These are phyloP conservation scores for Pezicula neosporulosa DNA, from an alignment of 2,329 filamentous ascomycete species.

Conservation along the genomic window DNA sequence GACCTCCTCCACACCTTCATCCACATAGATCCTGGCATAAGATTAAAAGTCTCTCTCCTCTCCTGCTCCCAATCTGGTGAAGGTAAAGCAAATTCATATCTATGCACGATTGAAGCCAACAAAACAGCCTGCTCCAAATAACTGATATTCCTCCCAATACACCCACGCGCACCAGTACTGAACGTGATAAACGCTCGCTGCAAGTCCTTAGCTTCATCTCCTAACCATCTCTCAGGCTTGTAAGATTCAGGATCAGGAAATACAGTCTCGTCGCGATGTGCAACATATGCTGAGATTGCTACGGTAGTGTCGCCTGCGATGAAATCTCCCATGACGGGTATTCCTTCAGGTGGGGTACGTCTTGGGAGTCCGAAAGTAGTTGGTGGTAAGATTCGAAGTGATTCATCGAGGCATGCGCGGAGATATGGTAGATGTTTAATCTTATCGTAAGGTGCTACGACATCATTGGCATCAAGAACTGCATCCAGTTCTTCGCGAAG, in stretches of 20 bases:
- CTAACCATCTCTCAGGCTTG: constrained; percentile 39
- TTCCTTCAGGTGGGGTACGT: constrained; percentile 40
- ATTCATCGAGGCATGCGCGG: constrained; percentile 48
- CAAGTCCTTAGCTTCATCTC: constrained; percentile 35
- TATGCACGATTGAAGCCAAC: constrained; percentile 38
- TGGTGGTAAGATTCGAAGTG: constrained; percentile 40
- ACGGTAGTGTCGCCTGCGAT: constrained; percentile 42
- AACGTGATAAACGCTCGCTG: constrained; percentile 39
- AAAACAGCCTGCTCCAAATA: constrained; percentile 44
- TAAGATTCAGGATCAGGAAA: constrained; percentile 36
- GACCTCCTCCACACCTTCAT: too few species aligned
- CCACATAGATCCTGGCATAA: too few species aligned
- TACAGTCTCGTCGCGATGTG: constrained; percentile 32
- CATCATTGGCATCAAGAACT: constrained; percentile 38
- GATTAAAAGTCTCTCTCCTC: too few species aligned
- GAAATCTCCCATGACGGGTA: constrained; percentile 39
- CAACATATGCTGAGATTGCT: constrained; percentile 37
- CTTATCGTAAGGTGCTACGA: constrained; percentile 45
- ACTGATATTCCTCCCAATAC: constrained; percentile 37
- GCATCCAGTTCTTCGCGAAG: constrained; percentile 43
- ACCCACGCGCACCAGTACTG: constrained; percentile 34
- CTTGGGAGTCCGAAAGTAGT: constrained; percentile 40
- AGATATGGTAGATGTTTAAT: constrained; percentile 49
- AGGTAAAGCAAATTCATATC: constrained; percentile 37
- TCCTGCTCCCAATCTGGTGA: constrained; percentile 22